phyloP scores from a whole-genome alignment of 495 filamentous ascomycete species.

The Trichoderma gamsii region DNA sequence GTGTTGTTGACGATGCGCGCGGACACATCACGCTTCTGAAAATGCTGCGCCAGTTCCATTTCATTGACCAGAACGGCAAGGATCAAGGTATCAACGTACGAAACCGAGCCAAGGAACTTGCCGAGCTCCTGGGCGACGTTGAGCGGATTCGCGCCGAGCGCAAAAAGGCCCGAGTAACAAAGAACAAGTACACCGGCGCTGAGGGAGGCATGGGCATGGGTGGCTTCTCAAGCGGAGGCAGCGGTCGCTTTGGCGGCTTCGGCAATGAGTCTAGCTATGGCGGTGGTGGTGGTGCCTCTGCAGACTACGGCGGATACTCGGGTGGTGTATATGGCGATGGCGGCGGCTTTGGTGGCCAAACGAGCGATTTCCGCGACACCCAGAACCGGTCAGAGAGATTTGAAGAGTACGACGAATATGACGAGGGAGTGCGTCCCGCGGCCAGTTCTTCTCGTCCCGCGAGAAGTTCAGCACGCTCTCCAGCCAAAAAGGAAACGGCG shows the following conservation, averaged over 20 bases:
- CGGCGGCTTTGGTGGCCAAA: constrained; percentile 71
- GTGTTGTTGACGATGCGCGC: constrained; percentile 95
- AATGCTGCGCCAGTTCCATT: constrained; percentile 99
- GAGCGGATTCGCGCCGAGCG: constrained; percentile 86
- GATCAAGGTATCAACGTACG: constrained; percentile 98
- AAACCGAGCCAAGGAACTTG: constrained; percentile 91
- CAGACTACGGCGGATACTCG: constrained; percentile 74
- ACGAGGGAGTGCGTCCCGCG: constrained; percentile 59
- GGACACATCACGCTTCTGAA: constrained; percentile 91
- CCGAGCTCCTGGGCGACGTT: constrained; percentile 88
- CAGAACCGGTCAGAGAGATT: constrained; percentile 64
- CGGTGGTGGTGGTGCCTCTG: constrained; percentile 57
- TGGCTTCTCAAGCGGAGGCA: constrained; percentile 46
- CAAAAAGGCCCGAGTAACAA: constrained; percentile 85
- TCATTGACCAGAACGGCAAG: constrained; percentile 91
- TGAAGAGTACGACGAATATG: constrained; percentile 95
- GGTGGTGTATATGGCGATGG: constrained; percentile 91
- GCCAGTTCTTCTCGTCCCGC: constrained; percentile 38
- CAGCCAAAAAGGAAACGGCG: constrained; percentile 42
- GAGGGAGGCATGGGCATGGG: constrained; percentile 67
- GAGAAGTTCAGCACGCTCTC: constrained; percentile 37
- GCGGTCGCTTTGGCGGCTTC: constrained; percentile 78
- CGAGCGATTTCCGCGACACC: constrained; percentile 55
- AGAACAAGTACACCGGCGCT: constrained; percentile 90
- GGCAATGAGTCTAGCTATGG: constrained; percentile 69